Evolutionary conservation across 106 monocot species (phyloP).

Genomic region (Amphibolis antarctica): DNA sequence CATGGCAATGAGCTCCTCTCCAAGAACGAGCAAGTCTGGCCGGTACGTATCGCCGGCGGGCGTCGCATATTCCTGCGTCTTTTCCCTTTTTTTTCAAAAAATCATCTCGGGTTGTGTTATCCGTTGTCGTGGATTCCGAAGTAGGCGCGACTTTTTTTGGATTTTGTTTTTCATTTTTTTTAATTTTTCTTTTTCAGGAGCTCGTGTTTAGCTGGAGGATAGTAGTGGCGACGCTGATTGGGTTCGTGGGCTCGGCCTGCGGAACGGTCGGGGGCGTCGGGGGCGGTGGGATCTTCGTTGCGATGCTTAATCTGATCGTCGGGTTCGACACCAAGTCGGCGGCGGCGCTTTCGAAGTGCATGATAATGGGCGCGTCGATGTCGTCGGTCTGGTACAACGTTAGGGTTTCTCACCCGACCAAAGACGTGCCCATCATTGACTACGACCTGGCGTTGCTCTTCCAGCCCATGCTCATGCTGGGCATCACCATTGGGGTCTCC

Average conservation of each 20-base stretch:
- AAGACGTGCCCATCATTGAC: constrained; percentile 88
- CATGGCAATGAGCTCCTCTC: constrained; percentile 10
- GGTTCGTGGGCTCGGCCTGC: constrained; percentile 82
- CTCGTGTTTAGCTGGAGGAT: constrained; percentile 59
- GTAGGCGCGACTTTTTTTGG: neutral
- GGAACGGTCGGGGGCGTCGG: constrained; percentile 99
- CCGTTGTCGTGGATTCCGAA: neutral
- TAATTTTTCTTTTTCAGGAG: constrained; percentile 20
- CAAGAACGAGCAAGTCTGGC: constrained; percentile 42
- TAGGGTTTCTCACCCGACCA: constrained; percentile 65
- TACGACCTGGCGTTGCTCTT: constrained; percentile 88
- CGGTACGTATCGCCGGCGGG: constrained; percentile 31
- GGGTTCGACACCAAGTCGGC: constrained; percentile 97
- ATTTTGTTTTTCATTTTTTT: neutral
- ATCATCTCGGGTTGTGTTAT: neutral
- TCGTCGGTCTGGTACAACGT: constrained; percentile 98
- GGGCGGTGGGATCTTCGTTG: constrained; percentile 93
- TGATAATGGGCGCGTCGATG: constrained; percentile 95
- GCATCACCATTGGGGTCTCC: constrained; percentile 86
- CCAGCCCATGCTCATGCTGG: constrained; percentile 99
- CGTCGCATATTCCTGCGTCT: neutral
- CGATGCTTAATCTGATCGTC: constrained; percentile 83
- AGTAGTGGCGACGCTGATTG: constrained; percentile 46
- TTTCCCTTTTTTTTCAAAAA: neutral
- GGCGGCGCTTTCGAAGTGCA: constrained; percentile 96